Conservation (phyloP, 1,284 basidiomycete species). For the Marasmius oreades region DNA sequence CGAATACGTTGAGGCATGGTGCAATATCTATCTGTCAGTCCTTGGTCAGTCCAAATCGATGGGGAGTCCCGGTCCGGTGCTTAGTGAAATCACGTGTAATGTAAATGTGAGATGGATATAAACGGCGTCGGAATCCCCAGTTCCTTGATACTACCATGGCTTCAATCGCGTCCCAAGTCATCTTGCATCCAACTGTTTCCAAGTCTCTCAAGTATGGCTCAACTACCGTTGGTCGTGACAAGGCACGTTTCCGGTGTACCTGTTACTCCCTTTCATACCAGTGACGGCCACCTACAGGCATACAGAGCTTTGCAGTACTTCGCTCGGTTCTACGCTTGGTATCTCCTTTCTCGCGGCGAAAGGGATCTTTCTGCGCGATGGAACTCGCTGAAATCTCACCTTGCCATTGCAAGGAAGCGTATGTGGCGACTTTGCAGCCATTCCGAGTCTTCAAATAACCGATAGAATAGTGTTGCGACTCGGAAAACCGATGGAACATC, state of each 20-base stretch:
- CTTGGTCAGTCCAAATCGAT: too few species aligned
- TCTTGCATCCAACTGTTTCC: slow-evolving; percentile 81
- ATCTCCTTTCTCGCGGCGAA: slow-evolving; percentile 59
- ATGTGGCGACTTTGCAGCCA: slow-evolving; percentile 26
- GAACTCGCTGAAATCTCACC: slow-evolving; percentile 77
- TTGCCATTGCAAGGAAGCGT: slow-evolving; percentile 81
- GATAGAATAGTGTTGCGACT: slow-evolving; percentile 75
- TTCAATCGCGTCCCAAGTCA: slow-evolving; percentile 65
- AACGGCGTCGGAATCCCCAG: not conserved
- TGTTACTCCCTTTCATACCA: not conserved
- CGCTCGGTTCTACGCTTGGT: slow-evolving; percentile 89
- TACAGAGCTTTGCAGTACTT: slow-evolving; percentile 94
- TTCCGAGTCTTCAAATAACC: slow-evolving; percentile 6
- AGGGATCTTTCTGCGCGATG: slow-evolving; percentile 69
- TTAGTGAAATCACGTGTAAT: too few species aligned
- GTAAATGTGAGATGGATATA: not conserved
- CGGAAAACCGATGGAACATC: slow-evolving; percentile 92
- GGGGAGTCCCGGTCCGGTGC: too few species aligned
- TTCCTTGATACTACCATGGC: slow-evolving; percentile 62
- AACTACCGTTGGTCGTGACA: slow-evolving; percentile 87
- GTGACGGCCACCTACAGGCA: slow-evolving; percentile 41
- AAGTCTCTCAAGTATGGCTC: slow-evolving; percentile 74
- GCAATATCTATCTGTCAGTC: too few species aligned
- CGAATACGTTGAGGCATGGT: not conserved
- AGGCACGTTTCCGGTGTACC: slow-evolving; percentile 43